Evolutionary conservation across 352 stramenopile species (phyloP).

Genomic region (Peronospora belbahrii): DNA sequence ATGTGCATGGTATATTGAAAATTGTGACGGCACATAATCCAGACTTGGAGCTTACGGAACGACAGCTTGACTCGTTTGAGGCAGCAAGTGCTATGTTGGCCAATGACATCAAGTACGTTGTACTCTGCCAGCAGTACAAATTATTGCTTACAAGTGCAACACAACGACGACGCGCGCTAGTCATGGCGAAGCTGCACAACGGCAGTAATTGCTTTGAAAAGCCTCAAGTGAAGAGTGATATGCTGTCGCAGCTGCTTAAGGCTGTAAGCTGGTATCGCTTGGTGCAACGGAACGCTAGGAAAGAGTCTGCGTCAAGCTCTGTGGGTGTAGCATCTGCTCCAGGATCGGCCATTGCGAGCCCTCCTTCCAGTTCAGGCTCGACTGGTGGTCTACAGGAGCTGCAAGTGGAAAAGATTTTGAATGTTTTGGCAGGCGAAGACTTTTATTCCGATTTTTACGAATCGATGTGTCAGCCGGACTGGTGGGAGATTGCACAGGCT

Average conservation of each 20-base stretch:
- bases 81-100: constrained; percentile 54
- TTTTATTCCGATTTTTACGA: constrained; percentile 82
- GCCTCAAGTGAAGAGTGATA: constrained; percentile 43
- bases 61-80: constrained; percentile 79
- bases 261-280: constrained; percentile 81
- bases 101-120: constrained; percentile 69
- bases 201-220: constrained; percentile 57
- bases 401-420: constrained; percentile 68
- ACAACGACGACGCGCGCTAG: constrained; percentile 43
- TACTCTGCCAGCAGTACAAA: constrained; percentile 54
- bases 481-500: constrained; percentile 79
- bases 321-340: constrained; percentile 26
- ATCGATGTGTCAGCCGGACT: constrained; percentile 67
- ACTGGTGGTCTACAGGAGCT: constrained; percentile 43
- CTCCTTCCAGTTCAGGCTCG: constrained; percentile 20
- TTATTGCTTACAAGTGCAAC: constrained; percentile 32
- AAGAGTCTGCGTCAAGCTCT: constrained; percentile 50
- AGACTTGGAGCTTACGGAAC: constrained; percentile 69
- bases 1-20: constrained; percentile 70
- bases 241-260: constrained; percentile 69
- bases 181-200: constrained; percentile 52
- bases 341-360: constrained; percentile 8
- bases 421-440: constrained; percentile 66
- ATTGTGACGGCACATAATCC: constrained; percentile 76
- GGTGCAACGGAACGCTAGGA: constrained; percentile 66